Base-by-base conservation (phyloP, 805 yeast species). In the Myxozyma nipponensis region DNA sequence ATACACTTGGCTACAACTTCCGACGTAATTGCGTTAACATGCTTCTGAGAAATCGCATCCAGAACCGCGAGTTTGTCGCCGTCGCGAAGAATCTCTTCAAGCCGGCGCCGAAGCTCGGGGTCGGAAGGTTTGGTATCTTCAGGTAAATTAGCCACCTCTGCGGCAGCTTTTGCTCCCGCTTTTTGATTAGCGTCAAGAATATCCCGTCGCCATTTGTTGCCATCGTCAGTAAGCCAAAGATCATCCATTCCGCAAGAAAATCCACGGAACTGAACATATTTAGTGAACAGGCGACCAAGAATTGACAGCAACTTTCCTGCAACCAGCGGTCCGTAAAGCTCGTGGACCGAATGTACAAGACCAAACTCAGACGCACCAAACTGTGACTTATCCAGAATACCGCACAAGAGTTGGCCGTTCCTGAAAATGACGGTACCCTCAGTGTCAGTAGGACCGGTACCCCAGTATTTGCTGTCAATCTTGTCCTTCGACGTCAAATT, bases 231-330 rank as follows among this genome's bases (percentile, higher is more conserved):
- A 61, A 95, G 77, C 67, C 95, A 81, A 69, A 93, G 76, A 73
- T 93, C 99, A 68, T 93, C 99, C 98, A 93, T 95, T 78, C 99
- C 98, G 82, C 99, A 93, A 5, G 98, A 93, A 66, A 93, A 86
- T 1, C 96, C 98, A 50, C 87, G 85, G 73, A 81, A 77, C 79
- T 84, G 90, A 64, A 84, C 89, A 69, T 88, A 93, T 69, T 86
- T 88, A 21, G 99, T 95, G 72, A 95, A 91, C 48, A 93, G 75
- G 63, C 98, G 79, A 58, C 98, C 98, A 54, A 93, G 76, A n/a
- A 91, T 95, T 44, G 95, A 84, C 43, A 93, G 74, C 4, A 93
- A 78, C 65, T 86, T 84, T 53, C 97, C 96, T 19, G 98, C 96
- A 62, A 83, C 78, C 44, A 78, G 79, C 9, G 96, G 83, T 13